Conservation (phyloP, 208 protist genomes). For the Trichomonas tenax region DNA sequence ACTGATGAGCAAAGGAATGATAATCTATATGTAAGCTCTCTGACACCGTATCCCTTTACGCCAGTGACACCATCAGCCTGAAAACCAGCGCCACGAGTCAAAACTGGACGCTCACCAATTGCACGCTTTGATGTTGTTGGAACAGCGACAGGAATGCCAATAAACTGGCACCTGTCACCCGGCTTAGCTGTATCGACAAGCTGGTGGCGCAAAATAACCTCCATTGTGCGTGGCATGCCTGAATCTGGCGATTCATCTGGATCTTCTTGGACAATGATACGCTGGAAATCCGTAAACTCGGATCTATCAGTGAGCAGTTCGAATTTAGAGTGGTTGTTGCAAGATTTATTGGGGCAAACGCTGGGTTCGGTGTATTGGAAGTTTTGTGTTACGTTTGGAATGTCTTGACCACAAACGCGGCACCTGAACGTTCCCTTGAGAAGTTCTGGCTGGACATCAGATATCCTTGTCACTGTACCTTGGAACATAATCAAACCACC, state of each 20-base stretch:
- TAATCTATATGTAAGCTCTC: slow-evolving; percentile 87
- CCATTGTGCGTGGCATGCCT: slow-evolving; percentile 42
- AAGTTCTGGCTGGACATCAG: slow-evolving; percentile 92
- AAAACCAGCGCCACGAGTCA: background rate
- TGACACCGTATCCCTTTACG: slow-evolving; percentile 81
- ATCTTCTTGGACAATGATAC: slow-evolving; percentile 64
- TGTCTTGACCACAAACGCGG: slow-evolving; percentile 63
- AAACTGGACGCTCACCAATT: slow-evolving; percentile 4
- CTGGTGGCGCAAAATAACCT: slow-evolving; percentile 65
- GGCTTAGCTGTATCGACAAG: slow-evolving; percentile 90
- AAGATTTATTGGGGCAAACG: slow-evolving; percentile 29
- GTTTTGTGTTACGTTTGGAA: slow-evolving; percentile 73
- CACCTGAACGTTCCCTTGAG: slow-evolving; percentile 83
- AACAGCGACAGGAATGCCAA: slow-evolving; percentile 88
- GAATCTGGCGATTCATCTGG: slow-evolving; percentile 43
- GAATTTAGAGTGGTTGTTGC: slow-evolving; percentile 39
- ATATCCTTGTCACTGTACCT: slow-evolving; percentile 92
- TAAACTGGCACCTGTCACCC: slow-evolving; percentile 71
- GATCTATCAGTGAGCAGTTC: slow-evolving; percentile 48
- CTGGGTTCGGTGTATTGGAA: slow-evolving; percentile 86
- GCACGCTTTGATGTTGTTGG: slow-evolving; percentile 71
- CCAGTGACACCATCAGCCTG: slow-evolving; percentile 67
- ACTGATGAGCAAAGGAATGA: slow-evolving; percentile 83
- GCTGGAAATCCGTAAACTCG: slow-evolving; percentile 93
- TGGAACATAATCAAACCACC: slow-evolving; percentile 74